Evolutionary conservation across 106 monocot genomes (phyloP), one percentile per base, ranked within the genome.

Genomic region (Allium cepa): DNA sequence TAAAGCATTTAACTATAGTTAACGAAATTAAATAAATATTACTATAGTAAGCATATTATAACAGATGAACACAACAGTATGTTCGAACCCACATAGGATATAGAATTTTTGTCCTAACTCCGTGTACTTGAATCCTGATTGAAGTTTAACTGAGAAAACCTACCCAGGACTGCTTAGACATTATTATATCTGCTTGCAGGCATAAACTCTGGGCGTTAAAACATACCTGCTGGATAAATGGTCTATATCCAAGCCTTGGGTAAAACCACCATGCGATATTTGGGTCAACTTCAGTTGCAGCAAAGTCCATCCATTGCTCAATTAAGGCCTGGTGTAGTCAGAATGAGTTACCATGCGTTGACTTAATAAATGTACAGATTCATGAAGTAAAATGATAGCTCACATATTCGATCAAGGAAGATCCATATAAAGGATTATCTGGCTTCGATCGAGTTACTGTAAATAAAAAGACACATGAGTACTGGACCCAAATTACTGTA

Each of bases 291-390:
- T 94, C 94, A 10, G 75, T 81, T 8, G 81, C 17, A 50, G 87
- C 58, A 67, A 94, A 91, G 57, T 94, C 94, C 27, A 94, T 85
- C 94, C 94, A 94, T 71, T 90, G 94, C 67, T 94, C 90, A 69
- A 94, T 83, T 26, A 57, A 77, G 59, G 75, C 87, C 94, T 94
- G 61, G 36, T 36, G 36, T 36, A 36, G 36, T 36, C 36, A 36
- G 36, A 36, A 36, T 36, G 36, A 36, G 36, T 36, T 36, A 36
- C 36, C 36, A 36, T 36, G 36, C 5, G 36, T 4, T 36, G 36
- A 36, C 36, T 36, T 36, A 5, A 36, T 36, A 36, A 36, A 36
- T 36, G 36, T 36, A 36, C 36, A 36, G 5, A 36, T 36, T 4
- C 36, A 36, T 36, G 36, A 36, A 36, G 36, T 11, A 13, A 57